phyloP scores from a whole-genome alignment of 225 moss, liverwort and hornwort species.

The Polytrichum commune region DNA sequence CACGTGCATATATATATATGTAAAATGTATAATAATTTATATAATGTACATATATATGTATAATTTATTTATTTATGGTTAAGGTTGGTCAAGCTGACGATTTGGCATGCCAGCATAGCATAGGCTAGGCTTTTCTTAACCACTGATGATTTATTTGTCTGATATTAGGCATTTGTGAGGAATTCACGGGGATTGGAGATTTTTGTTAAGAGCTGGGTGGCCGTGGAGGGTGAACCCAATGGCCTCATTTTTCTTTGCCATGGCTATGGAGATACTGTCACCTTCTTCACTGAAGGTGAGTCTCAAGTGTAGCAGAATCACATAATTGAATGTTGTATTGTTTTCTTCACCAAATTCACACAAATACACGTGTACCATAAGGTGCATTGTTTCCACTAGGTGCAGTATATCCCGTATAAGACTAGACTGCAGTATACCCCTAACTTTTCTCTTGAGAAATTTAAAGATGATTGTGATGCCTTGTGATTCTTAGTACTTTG shows the following conservation, averaged over 20 bases:
- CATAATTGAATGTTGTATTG: too few species aligned
- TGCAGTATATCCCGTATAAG: background rate
- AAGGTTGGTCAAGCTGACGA: too few species aligned
- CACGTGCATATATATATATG: background rate
- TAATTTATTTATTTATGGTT: too few species aligned
- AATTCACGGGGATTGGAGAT: constrained; percentile 69
- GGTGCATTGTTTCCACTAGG: too few species aligned
- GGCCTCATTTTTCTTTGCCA: constrained; percentile 81
- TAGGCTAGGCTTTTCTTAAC: too few species aligned
- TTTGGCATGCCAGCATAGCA: too few species aligned
- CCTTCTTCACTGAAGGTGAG: constrained; percentile 82
- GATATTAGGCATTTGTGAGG: constrained; percentile 44
- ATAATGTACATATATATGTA: background rate
- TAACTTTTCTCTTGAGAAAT: background rate
- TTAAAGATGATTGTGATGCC: background rate
- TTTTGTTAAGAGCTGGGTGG: constrained; percentile 83
- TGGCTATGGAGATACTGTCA: constrained; percentile 83
- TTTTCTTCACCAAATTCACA: too few species aligned
- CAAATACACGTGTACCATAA: too few species aligned
- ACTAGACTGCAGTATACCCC: background rate
- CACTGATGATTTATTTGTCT: background rate
- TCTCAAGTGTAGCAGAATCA: background rate
- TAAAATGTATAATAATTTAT: too few species aligned
- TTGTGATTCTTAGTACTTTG: background rate
- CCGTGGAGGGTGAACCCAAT: constrained; percentile 33